Evolutionary conservation across 2,329 filamentous ascomycete genomes (phyloP).

Genomic region (Exophiala dermatitidis): DNA sequence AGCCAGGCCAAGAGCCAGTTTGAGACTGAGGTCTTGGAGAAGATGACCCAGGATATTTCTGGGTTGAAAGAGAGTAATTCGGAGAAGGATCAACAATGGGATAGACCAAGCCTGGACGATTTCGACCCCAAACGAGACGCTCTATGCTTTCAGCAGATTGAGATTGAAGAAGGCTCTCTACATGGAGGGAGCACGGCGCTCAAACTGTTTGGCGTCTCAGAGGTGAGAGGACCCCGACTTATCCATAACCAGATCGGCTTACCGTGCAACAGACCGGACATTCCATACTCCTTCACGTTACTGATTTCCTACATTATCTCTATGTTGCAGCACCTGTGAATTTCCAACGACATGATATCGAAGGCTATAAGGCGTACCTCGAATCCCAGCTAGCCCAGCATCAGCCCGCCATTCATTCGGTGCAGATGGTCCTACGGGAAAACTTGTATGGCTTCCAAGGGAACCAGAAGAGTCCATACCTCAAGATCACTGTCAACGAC

Average conservation of each 20-base stretch:
- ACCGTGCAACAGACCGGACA: slow-evolving; percentile 55
- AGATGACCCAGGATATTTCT: slow-evolving; percentile 87
- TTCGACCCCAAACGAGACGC: slow-evolving; percentile 60
- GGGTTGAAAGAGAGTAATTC: slow-evolving; percentile 78
- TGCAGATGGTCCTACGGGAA: slow-evolving; percentile 75
- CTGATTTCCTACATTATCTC: slow-evolving; percentile 91
- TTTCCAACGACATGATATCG: slow-evolving; percentile 72
- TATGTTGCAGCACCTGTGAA: slow-evolving; percentile 81
- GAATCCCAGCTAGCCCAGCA: slow-evolving; percentile 70
- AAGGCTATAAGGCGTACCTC: slow-evolving; percentile 69
- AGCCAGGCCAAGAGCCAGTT: slow-evolving; percentile 85
- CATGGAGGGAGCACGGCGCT: slow-evolving; percentile 69
- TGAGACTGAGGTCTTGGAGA: slow-evolving; percentile 88
- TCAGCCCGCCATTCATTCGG: slow-evolving; percentile 67
- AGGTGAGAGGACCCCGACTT: slow-evolving; percentile 41
- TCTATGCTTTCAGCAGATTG: slow-evolving; percentile 91
- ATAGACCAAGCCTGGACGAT: slow-evolving; percentile 53
- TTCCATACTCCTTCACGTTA: slow-evolving; percentile 91
- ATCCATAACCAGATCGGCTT: background rate
- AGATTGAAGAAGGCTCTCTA: slow-evolving; percentile 81
- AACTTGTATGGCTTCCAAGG: slow-evolving; percentile 93
- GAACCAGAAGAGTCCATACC: slow-evolving; percentile 81
- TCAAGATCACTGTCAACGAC: slow-evolving; percentile 89
- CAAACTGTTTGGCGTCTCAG: slow-evolving; percentile 89
- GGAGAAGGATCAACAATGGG: slow-evolving; percentile 92